phyloP scores from a whole-genome alignment of 1,284 basidiomycete genomes.

The Tilletia setariae region DNA sequence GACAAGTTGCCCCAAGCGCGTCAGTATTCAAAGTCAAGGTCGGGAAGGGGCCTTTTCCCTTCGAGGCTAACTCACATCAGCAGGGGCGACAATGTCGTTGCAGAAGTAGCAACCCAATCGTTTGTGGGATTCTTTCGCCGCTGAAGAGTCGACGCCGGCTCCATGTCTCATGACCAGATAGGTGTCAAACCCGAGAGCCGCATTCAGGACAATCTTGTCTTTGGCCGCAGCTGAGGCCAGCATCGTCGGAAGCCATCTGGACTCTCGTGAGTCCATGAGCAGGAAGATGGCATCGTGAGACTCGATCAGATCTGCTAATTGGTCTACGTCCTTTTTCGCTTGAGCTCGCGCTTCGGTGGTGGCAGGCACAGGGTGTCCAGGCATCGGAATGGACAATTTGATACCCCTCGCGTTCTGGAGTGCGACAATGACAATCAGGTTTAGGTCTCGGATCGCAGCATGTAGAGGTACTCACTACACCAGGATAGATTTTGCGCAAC shows the following conservation, averaged over 20 bases:
- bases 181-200: conserved; percentile 91
- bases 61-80: conserved; percentile 65
- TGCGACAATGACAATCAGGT: neutral
- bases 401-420: conserved; percentile 71
- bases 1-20: neutral
- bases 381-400: conserved; percentile 87
- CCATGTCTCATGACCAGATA: conserved; percentile 97
- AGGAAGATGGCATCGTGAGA: conserved; percentile 85
- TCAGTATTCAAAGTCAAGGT: neutral
- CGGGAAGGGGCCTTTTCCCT: neutral
- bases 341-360: conserved; percentile 59
- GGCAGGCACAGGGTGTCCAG: conserved; percentile 78
- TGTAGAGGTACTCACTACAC: conserved; percentile 65
- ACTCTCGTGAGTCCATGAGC: conserved; percentile 96
- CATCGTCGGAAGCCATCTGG: conserved; percentile 89
- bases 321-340: conserved; percentile 66
- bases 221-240: conserved; percentile 70
- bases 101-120: conserved; percentile 86
- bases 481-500: conserved; percentile 84
- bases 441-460: neutral
- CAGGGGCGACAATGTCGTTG: conserved; percentile 94
- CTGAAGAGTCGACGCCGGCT: conserved; percentile 57
- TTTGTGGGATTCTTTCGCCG: conserved; percentile 21
- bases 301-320: conserved; percentile 73
- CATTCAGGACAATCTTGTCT: conserved; percentile 85